phyloP scores from a whole-genome alignment of 2,329 filamentous ascomycete genomes.

The Beauveria caledonica region DNA sequence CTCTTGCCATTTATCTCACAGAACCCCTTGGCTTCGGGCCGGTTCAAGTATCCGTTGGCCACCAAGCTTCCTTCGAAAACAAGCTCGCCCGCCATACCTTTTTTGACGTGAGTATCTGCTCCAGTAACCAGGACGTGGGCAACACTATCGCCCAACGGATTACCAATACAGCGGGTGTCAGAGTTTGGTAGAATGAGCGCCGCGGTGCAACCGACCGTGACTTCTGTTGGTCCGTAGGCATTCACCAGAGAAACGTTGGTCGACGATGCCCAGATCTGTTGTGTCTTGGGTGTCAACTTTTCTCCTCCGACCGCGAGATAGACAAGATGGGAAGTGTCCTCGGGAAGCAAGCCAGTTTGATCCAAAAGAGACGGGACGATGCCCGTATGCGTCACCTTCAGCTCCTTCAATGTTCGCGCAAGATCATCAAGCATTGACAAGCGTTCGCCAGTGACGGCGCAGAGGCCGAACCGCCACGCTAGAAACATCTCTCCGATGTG shows the following conservation, averaged over 20 bases:
- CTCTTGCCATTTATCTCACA: neutral
- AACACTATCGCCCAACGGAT: neutral
- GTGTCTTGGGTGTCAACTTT: neutral
- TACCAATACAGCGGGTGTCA: neutral
- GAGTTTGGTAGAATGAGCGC: neutral
- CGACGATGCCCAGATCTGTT: slow-evolving; percentile 1
- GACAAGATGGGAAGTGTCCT: neutral
- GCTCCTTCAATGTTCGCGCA: neutral
- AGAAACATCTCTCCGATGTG: slow-evolving; percentile 1
- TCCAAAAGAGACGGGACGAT: neutral
- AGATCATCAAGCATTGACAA: slow-evolving; percentile 3
- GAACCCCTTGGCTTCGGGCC: neutral
- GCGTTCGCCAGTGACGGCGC: neutral
- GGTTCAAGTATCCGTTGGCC: slow-evolving; percentile 2
- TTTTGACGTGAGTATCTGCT: neutral
- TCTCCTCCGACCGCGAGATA: slow-evolving; percentile 1
- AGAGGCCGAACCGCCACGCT: neutral
- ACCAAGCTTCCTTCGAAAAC: neutral
- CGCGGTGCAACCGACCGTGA: neutral
- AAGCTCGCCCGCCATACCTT: neutral
- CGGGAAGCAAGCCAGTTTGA: slow-evolving; percentile 2
- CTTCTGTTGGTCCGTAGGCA: neutral
- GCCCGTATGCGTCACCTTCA: neutral
- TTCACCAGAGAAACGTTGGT: neutral
- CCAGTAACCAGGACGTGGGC: neutral